Percentiles rank a stretch among this genome's conserved stretches.
Evolutionary conservation across 495 filamentous ascomycete genomes (phyloP).

Genomic region (Aspergillus kassunensis): DNA sequence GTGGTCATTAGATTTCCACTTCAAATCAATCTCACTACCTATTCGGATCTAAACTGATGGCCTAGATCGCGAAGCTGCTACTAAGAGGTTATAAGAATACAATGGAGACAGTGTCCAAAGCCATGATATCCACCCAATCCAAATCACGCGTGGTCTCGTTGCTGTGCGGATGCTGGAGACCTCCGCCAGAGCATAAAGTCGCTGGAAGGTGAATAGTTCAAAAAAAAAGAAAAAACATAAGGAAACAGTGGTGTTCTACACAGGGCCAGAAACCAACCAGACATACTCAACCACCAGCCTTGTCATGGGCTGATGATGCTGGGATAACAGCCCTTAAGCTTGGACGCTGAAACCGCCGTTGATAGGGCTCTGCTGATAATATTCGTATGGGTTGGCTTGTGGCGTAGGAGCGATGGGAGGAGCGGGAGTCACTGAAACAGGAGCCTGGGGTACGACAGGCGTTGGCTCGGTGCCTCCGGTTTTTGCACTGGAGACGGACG

Average conservation of each 20-base stretch:
- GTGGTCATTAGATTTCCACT: slow-evolving; percentile 11
- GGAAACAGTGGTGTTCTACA: slow-evolving; percentile 33
- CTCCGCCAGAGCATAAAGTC: slow-evolving; percentile 18
- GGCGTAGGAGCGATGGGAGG: slow-evolving; percentile 22
- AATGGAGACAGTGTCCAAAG: slow-evolving; percentile 25
- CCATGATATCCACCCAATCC: slow-evolving; percentile 21
- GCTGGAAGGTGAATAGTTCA: slow-evolving; percentile 22
- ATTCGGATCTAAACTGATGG: too few species aligned
- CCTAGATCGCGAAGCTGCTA: slow-evolving; percentile 9
- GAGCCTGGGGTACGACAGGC: slow-evolving; percentile 10
- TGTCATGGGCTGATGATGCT: slow-evolving; percentile 1
- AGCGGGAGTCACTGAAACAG: slow-evolving; percentile 15
- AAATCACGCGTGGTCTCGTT: slow-evolving; percentile 20
- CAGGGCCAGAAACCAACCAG: slow-evolving; percentile 12
- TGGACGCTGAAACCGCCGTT: slow-evolving; percentile 25
- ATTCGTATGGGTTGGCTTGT: slow-evolving; percentile 30
- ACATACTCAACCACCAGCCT: not conserved
- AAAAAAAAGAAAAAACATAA: slow-evolving; percentile 20
- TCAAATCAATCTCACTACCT: not conserved
- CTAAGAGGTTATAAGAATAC: slow-evolving; percentile 24
- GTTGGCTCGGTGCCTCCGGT: slow-evolving; percentile 26
- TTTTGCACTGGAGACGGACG: slow-evolving; percentile 35
- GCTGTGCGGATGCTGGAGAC: slow-evolving; percentile 9
- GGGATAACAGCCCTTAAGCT: slow-evolving; percentile 5
- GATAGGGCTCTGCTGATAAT: slow-evolving; percentile 36